phyloP scores from a whole-genome alignment of 495 filamentous ascomycete genomes.

The Trichoderma asperelloides region DNA sequence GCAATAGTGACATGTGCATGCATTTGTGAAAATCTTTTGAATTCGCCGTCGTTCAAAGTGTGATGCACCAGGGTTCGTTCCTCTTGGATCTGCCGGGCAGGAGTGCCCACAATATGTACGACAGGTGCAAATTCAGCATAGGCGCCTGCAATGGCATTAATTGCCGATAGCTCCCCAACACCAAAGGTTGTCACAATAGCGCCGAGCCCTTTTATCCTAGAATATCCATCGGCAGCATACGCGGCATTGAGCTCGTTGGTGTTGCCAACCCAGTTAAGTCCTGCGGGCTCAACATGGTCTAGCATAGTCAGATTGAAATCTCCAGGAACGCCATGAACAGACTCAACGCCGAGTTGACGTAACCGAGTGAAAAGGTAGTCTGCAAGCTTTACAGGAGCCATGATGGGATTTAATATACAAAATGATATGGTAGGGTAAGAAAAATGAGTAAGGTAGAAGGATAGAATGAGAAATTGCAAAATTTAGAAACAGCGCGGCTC shows the following conservation, averaged over 20 bases:
- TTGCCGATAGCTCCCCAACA: conserved; percentile 58
- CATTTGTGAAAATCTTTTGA: conserved; percentile 11
- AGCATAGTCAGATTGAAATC: conserved; percentile 47
- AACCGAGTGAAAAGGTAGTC: conserved; percentile 53
- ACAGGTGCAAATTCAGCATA: conserved; percentile 55
- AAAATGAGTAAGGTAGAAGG: too few species aligned
- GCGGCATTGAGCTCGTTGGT: conserved; percentile 51
- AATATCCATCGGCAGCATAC: conserved; percentile 67
- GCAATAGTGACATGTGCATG: conserved; percentile 5
- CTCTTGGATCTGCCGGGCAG: conserved; percentile 39
- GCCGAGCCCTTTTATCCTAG: conserved; percentile 54
- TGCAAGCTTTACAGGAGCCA: too few species aligned
- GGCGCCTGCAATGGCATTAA: conserved; percentile 60
- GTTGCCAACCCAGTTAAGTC: conserved; percentile 58
- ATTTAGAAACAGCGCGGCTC: too few species aligned
- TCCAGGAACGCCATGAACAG: conserved; percentile 59
- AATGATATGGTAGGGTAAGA: too few species aligned
- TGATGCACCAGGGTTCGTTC: conserved; percentile 36
- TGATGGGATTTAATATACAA: too few species aligned
- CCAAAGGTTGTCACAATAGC: conserved; percentile 63
- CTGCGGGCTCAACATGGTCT: conserved; percentile 52
- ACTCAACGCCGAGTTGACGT: conserved; percentile 48
- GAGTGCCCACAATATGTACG: conserved; percentile 57
- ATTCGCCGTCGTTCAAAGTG: conserved; percentile 16
- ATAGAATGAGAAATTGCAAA: too few species aligned